phyloP scores from a whole-genome alignment of 192 early-diverging fungal genomes.

The Coemansia sp. region DNA sequence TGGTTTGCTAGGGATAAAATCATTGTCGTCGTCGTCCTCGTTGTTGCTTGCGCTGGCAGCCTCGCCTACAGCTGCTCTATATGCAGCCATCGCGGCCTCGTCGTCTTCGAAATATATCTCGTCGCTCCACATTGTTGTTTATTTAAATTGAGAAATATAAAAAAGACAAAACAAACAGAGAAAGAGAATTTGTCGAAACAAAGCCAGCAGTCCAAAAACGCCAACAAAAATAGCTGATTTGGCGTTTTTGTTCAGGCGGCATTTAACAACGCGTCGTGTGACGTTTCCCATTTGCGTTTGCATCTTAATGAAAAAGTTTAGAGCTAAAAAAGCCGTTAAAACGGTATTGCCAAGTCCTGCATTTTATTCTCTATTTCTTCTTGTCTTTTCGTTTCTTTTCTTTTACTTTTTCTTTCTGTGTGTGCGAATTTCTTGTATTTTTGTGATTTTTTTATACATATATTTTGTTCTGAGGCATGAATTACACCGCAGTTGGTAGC shows the following conservation, averaged over 20 bases:
- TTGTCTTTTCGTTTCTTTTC: neutral
- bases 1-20: constrained; percentile 38
- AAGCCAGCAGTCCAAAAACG: neutral
- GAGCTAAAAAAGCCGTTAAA: neutral
- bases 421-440: constrained; percentile 3
- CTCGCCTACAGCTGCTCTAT: constrained; percentile 23
- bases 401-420: constrained; percentile 4
- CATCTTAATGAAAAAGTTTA: neutral
- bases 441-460: neutral
- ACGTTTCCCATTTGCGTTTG: constrained; percentile 4
- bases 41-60: constrained; percentile 12
- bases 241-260: neutral
- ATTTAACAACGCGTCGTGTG: neutral
- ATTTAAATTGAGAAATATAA: neutral
- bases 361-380: neutral
- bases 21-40: constrained; percentile 17
- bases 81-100: constrained; percentile 52
- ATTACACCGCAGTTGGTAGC: constrained; percentile 25
- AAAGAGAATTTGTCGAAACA: neutral
- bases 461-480: constrained; percentile 23
- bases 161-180: neutral
- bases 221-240: neutral
- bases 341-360: neutral
- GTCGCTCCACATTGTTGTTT: constrained; percentile 43
- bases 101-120: constrained; percentile 51